Percentiles rank a stretch among this genome's conserved stretches.
phyloP scores from a whole-genome alignment of 441 rosid species.

The Sinapis alba region DNA sequence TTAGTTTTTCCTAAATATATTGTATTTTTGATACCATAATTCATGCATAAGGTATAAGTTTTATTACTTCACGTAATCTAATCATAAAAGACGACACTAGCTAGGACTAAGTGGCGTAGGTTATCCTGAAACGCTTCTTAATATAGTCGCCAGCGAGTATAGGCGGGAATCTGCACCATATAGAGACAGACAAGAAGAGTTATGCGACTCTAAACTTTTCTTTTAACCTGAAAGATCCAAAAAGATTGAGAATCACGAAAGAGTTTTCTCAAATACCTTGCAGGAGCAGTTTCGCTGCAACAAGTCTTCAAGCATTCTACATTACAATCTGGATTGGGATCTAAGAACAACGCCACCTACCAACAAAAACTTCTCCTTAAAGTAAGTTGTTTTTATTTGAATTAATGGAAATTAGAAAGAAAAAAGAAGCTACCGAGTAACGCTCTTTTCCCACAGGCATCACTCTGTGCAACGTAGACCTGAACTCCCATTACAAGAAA shows the following conservation, averaged over 20 bases:
- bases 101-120: conserved; percentile 36
- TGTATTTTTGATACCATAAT: neutral
- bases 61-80: neutral
- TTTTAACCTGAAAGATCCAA: neutral
- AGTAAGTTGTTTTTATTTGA: neutral
- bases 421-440: conserved; percentile 58
- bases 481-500: conserved; percentile 23
- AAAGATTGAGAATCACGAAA: neutral
- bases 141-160: conserved; percentile 68
- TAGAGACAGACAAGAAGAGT: neutral
- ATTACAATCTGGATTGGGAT: conserved; percentile 62
- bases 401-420: neutral
- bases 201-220: neutral
- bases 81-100: neutral
- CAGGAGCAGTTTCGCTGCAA: conserved; percentile 66
- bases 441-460: conserved; percentile 80
- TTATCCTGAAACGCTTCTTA: conserved; percentile 52
- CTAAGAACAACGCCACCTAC: conserved; percentile 70
- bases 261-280: conserved; percentile 48
- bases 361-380: neutral
- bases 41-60: neutral
- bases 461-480: conserved; percentile 91
- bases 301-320: conserved; percentile 79
- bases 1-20: too few relatives aligned
- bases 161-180: conserved; percentile 57